Conservation (phyloP, 2,329 filamentous ascomycete genomes). For the Helotiales sp. region DNA sequence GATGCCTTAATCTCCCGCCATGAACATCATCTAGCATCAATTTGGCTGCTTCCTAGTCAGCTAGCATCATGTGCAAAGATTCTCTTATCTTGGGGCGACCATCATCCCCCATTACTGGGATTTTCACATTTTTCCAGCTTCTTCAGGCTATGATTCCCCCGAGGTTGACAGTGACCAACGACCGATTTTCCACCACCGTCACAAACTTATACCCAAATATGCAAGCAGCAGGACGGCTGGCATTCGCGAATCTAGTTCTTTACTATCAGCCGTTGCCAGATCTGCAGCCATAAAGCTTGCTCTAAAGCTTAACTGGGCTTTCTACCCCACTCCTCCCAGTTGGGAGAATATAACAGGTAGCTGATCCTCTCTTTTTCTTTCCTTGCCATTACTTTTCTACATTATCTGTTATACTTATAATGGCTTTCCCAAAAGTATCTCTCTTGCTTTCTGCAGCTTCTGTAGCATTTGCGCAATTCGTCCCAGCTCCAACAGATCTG, state of each 20-base stretch:
- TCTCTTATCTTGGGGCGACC: neutral
- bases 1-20: too few species aligned
- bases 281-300: conserved; percentile 5
- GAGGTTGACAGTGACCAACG: neutral
- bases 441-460: conserved; percentile 21
- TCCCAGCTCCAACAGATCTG: conserved; percentile 46
- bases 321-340: neutral
- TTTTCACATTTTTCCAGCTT: neutral
- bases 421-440: conserved; percentile 12
- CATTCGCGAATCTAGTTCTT: neutral
- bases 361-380: neutral
- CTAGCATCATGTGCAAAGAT: neutral
- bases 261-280: neutral
- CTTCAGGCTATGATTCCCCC: neutral
- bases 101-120: neutral
- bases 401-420: neutral
- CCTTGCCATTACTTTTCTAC: neutral
- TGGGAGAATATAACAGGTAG: conserved; percentile 1
- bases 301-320: conserved; percentile 4
- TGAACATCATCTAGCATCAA: neutral
- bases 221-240: neutral
- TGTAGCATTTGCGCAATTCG: conserved; percentile 43
- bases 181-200: neutral
- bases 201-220: neutral
- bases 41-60: neutral